Percentiles rank a stretch among this genome's conserved stretches.
Evolutionary conservation across 2,329 filamentous ascomycete genomes (phyloP).

Genomic region (Aspergillus spinulosporus): DNA sequence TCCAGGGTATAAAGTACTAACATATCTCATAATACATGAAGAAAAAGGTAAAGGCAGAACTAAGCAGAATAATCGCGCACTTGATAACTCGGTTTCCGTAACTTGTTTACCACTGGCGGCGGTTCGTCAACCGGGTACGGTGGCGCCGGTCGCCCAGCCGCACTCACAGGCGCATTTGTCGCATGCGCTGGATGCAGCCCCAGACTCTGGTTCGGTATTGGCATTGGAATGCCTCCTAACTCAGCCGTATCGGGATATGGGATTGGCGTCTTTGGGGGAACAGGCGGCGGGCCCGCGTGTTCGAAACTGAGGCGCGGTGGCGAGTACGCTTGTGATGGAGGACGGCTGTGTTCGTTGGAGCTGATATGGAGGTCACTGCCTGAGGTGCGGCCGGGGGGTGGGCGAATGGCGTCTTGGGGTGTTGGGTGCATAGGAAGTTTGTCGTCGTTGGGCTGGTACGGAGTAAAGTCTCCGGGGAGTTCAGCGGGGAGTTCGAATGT

Average conservation of each 20-base stretch:
- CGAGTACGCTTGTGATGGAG: conserved; percentile 26
- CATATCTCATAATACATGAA: conserved; percentile 16
- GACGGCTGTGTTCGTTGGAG: conserved; percentile 36
- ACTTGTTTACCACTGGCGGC: conserved; percentile 74
- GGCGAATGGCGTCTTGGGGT: conserved; percentile 28
- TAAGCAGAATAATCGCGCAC: conserved; percentile 43
- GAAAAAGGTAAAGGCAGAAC: conserved; percentile 19
- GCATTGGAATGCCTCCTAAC: conserved; percentile 36
- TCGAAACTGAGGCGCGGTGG: conserved; percentile 43
- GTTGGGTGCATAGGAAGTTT: conserved; percentile 31
- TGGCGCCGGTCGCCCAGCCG: conserved; percentile 58
- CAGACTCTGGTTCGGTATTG: conserved; percentile 29
- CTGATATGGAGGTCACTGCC: conserved; percentile 27
- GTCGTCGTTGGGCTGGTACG: conserved; percentile 34
- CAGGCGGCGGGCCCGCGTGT: conserved; percentile 58
- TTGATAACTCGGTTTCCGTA: conserved; percentile 75
- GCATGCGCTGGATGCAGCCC: conserved; percentile 11
- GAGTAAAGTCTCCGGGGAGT: conserved; percentile 39
- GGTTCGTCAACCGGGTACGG: conserved; percentile 82
- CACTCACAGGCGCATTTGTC: conserved; percentile 9
- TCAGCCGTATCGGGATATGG: conserved; percentile 34
- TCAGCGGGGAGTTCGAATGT: conserved; percentile 63
- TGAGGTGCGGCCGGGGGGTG: conserved; percentile 30
- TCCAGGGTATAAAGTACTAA: conserved; percentile 4
- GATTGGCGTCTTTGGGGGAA: conserved; percentile 76